phyloP scores from a whole-genome alignment of 108 stramenopile genomes.

The Cylindrotheca closterium region DNA sequence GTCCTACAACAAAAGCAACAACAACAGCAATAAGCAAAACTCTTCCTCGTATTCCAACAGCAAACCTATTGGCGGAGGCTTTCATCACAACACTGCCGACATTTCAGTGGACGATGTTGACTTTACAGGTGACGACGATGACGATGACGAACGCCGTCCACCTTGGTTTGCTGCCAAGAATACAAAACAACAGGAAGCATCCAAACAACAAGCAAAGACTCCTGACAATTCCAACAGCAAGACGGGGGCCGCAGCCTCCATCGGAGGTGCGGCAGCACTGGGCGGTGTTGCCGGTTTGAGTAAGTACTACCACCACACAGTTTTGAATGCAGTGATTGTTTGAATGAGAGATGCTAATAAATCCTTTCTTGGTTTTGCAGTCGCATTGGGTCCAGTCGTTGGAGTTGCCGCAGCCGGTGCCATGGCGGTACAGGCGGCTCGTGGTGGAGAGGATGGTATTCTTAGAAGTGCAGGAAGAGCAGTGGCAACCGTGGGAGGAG shows the following conservation, averaged over 20 bases:
- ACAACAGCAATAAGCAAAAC: neutral
- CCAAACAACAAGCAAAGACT: neutral
- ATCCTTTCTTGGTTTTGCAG: too few species aligned
- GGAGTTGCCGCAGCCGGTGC: neutral
- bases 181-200: neutral
- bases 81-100: neutral
- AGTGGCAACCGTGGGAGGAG: neutral
- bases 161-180: neutral
- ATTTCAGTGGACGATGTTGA: neutral
- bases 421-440: neutral
- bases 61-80: neutral
- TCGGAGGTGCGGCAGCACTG: neutral
- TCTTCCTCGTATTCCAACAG: too few species aligned
- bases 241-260: neutral
- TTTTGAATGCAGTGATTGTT: too few species aligned
- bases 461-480: neutral
- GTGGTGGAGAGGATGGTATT: neutral
- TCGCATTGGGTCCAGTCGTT: neutral
- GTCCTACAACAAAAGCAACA: neutral
- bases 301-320: too few species aligned
- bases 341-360: too few species aligned
- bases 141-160: neutral
- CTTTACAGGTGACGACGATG: neutral
- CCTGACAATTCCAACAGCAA: neutral
- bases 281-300: neutral